Evolutionary conservation across 331 rosid genomes (phyloP), one percentile per base, ranked within the genome.

Genomic region (Prunus yedoensis): DNA sequence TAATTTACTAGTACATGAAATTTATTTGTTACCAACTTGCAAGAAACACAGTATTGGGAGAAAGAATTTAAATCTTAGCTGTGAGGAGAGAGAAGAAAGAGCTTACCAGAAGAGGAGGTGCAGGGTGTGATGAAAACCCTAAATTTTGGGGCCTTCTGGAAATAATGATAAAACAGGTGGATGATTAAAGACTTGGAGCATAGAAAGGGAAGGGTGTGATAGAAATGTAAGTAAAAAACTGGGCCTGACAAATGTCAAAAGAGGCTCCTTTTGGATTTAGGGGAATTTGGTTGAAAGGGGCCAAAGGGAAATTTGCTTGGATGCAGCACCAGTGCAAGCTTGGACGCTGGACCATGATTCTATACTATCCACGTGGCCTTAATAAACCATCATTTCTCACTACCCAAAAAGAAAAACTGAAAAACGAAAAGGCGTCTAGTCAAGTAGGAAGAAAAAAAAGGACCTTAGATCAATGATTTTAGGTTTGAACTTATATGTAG

Each of bases 81-180:
- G 47, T 28, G n/a, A 35, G 77, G 72, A 4, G 65, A 62, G 38
- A 58, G 73, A 61, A n/a, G 47, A 23, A 53, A 18, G 76, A 52
- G 47, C 59, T 66, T 76, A 83, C 87, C 87, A 28, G 81, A 45
- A 60, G 66, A 18, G 73, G 49, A 25, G 69, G 54, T 32, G 64
- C 77, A 28, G 71, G 76, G 77, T 76, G 68, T 47, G 53, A 54
- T 66, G 84, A 69, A 83, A 83, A 83, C 82, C 84, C 82, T 83
- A 73, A 79, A 80, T 18, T 47, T 78, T 59, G 84, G 87, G 87
- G 71, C 79, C 54, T 76, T 83, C 70, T 74, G 66, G 62, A 61
- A 83, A 66, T 75, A 75, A 23, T 56, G 68, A 47, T 66, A 72
- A 76, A 66, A 60, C 27, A 62, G 73, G 77, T 51, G 74, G 17